Base-by-base conservation (phyloP, 1,139 yeast genomes). In the Sugiyamaella xylanicola region DNA sequence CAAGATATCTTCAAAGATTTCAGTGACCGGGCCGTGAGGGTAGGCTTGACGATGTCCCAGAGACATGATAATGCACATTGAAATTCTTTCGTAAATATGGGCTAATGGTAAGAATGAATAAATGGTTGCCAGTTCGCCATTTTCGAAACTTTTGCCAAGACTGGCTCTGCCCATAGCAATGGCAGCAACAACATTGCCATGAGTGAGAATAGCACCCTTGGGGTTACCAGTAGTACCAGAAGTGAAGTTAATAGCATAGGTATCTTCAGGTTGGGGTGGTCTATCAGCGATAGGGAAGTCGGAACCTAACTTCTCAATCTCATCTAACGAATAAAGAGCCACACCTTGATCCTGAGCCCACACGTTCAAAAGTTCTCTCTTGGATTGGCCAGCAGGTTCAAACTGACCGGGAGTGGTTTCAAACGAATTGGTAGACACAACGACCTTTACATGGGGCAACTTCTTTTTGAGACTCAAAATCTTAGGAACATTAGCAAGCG, bases 151-250 rank as follows among this genome's bases (percentile, higher is more conserved):
- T 20, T 37, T 29, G 15, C 68, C 54, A 21, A 60, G 48, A 59
- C 67, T 68, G 67, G 62, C 27, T 63, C 50, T 67, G 67, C 68
- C 22, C 62, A 67, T 47, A 65, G 75, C 61, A 53, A 79, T 64
- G 8, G 82, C 83, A 11, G 87, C 76, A n/a, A 80, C 75, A 1
- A 83, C 79, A 61, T 74, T 76, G 42, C 70, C 69, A 56, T 86
- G 89, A 5, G 81, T 74, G 61, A 86, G 72, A 35, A 81, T 79
- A n/a, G 84, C 92, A 48, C 92, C 92, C 69, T 86, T 86, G 16
- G 92, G 92, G 55, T 76, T 69, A 16, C 91, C 91, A 2, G 92
- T 85, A 21, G 92, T 85, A 35, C 92, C 92, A 5, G 91, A 84
- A 13, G 95, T 87, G 71, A 86, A 87, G 44, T 87, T 83, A 59